Conservation (phyloP, 1,139 yeast species). For the Hyphopichia wangnamkhiaoensis region DNA sequence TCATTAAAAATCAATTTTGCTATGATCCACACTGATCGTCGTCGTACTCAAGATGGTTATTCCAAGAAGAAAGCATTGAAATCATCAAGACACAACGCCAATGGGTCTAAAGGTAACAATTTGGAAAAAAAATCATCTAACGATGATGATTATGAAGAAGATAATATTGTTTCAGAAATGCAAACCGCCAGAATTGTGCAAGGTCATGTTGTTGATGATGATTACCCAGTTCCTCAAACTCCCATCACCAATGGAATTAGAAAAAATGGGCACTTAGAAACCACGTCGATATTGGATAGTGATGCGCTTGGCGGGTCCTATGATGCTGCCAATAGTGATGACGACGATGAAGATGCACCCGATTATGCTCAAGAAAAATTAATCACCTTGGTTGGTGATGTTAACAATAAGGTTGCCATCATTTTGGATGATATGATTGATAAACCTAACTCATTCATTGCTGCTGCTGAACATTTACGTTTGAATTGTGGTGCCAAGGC, state of each 20-base stretch:
- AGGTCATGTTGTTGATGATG: conserved; percentile 97
- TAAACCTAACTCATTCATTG: conserved; percentile 88
- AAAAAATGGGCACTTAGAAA: conserved; percentile 10
- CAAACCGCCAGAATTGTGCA: conserved; percentile 95
- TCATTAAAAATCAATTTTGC: conserved; percentile 94
- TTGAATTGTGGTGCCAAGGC: conserved; percentile 92
- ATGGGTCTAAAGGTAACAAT: not conserved
- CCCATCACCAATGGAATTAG: conserved; percentile 14
- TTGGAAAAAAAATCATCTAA: conserved; percentile 19
- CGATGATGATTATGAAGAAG: conserved; percentile 60
- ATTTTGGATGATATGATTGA: conserved; percentile 97
- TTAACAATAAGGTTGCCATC: conserved; percentile 85
- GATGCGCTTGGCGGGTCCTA: conserved; percentile 82
- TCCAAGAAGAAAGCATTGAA: conserved; percentile 40
- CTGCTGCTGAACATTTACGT: conserved; percentile 96
- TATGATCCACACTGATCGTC: conserved; percentile 97
- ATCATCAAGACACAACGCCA: conserved; percentile 19
- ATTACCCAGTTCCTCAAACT: conserved; percentile 37
- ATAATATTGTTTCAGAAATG: conserved; percentile 75
- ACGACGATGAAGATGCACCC: conserved; percentile 81
- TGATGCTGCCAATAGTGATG: conserved; percentile 73
- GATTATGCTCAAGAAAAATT: conserved; percentile 74
- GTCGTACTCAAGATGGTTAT: conserved; percentile 79
- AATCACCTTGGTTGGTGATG: conserved; percentile 96
- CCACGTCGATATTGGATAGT: conserved; percentile 26